These are phyloP conservation scores for Populus trichocarpa DNA, from an alignment of 441 rosid genomes.

Conservation along the genomic window DNA sequence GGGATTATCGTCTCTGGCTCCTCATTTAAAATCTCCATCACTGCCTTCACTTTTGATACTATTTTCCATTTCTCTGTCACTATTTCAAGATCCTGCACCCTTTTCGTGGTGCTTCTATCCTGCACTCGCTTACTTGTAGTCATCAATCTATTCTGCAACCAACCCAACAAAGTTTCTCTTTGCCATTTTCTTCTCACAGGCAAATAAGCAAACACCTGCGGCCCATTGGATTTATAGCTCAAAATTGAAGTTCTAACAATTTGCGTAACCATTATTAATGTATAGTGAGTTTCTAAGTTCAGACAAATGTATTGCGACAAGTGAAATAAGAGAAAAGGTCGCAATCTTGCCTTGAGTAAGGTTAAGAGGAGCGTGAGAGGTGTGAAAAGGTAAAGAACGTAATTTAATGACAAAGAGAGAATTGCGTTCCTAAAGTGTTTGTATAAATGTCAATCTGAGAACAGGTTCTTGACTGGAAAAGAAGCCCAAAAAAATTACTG, in stretches of 20 bases:
- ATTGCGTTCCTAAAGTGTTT: neutral
- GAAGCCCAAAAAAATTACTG: neutral
- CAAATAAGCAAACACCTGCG: slow-evolving; percentile 37
- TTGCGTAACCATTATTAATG: slow-evolving; percentile 6
- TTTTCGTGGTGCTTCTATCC: slow-evolving; percentile 66
- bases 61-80: slow-evolving; percentile 75
- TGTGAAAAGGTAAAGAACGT: neutral
- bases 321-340: neutral
- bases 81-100: slow-evolving; percentile 63
- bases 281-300: neutral
- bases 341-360: neutral
- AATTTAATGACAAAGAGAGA: neutral
- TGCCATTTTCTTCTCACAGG: slow-evolving; percentile 28
- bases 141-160: slow-evolving; percentile 56
- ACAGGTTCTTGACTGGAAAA: neutral
- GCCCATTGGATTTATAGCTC: slow-evolving; percentile 1
- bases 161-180: slow-evolving; percentile 19
- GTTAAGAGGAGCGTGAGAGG: neutral
- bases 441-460: neutral
- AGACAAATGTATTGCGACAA: neutral
- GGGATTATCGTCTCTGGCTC: slow-evolving; percentile 71
- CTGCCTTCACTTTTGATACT: slow-evolving; percentile 49
- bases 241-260: slow-evolving; percentile 4
- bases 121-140: slow-evolving; percentile 72
- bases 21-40: slow-evolving; percentile 60